A percentile compares a stretch with the other conserved stretches of the same genome.
Evolutionary conservation across 2,329 filamentous ascomycete genomes (phyloP).

Genomic region (Colletotrichum sp.): DNA sequence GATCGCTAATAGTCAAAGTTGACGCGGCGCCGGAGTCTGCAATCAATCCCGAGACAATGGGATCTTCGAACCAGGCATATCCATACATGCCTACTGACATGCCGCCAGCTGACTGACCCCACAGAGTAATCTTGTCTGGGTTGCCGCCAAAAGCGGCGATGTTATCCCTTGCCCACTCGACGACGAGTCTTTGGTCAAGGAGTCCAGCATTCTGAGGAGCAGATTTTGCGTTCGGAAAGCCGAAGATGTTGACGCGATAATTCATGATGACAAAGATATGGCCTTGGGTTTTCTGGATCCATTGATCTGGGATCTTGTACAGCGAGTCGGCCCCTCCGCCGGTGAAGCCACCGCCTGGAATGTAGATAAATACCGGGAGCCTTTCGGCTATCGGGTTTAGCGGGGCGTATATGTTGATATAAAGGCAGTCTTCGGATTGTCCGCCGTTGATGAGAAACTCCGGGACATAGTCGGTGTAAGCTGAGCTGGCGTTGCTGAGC

Average conservation of each 20-base stretch:
- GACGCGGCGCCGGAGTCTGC: conserved; percentile 6
- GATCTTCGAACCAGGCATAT: conserved; percentile 3
- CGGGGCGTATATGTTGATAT: conserved; percentile 36
- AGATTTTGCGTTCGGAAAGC: conserved; percentile 30
- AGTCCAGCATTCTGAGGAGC: conserved; percentile 33
- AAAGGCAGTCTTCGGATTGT: conserved; percentile 36
- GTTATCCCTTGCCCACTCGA: conserved; percentile 39
- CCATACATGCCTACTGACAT: conserved; percentile 11
- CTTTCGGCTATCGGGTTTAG: not conserved
- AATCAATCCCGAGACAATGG: conserved; percentile 3
- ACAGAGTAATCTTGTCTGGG: conserved; percentile 23
- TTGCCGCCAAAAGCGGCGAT: conserved; percentile 38
- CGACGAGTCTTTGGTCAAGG: conserved; percentile 36
- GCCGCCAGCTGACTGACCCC: conserved; percentile 3
- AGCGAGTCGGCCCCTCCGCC: conserved; percentile 1
- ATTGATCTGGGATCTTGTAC: conserved; percentile 26
- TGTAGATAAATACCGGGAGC: not conserved
- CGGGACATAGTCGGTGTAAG: not conserved
- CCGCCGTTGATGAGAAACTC: conserved; percentile 3
- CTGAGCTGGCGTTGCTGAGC: conserved; percentile 28
- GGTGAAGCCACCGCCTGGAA: conserved; percentile 5
- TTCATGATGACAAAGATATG: conserved; percentile 34
- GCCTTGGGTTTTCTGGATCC: conserved; percentile 24
- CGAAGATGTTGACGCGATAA: conserved; percentile 33
- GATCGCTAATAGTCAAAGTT: not conserved